Conservation (phyloP, 306 rosid genomes). For the Malus fusca region DNA sequence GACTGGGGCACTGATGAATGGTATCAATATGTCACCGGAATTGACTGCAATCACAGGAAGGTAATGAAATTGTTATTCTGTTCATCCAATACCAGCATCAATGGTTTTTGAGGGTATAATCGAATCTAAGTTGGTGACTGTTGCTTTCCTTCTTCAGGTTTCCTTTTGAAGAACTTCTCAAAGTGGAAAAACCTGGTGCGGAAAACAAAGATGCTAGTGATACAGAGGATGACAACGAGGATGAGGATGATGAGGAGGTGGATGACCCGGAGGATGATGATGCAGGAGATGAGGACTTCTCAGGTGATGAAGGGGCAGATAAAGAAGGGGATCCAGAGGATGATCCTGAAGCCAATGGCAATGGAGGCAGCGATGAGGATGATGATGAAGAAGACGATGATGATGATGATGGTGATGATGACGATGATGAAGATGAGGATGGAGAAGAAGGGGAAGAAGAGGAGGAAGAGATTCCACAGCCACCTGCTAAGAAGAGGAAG, state of each 20-base stretch:
- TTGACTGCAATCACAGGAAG: conserved; percentile 37
- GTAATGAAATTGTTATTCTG: conserved; percentile 19
- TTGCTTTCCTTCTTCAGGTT: conserved; percentile 42
- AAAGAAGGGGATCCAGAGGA: conserved; percentile 55
- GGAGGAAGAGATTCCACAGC: conserved; percentile 51
- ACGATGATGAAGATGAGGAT: neutral
- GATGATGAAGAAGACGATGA: conserved; percentile 18
- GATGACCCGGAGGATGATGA: conserved; percentile 39
- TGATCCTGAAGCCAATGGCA: conserved; percentile 53
- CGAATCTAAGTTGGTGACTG: neutral
- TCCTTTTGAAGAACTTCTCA: conserved; percentile 47
- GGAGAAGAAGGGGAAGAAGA: conserved; percentile 41
- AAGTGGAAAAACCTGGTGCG: conserved; percentile 15
- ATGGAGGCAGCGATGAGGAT: conserved; percentile 35
- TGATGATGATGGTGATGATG: conserved; percentile 1
- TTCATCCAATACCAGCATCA: neutral
- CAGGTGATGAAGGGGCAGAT: conserved; percentile 57
- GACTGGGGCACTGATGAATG: conserved; percentile 39
- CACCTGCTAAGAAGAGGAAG: conserved; percentile 79
- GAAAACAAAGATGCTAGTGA: conserved; percentile 77
- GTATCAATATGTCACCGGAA: conserved; percentile 24
- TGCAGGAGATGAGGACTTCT: conserved; percentile 54
- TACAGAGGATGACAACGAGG: conserved; percentile 57
- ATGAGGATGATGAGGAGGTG: conserved; percentile 35
- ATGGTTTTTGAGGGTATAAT: neutral